Conservation (phyloP, 192 early-diverging fungal species). For the Backusella parvicylindrica region DNA sequence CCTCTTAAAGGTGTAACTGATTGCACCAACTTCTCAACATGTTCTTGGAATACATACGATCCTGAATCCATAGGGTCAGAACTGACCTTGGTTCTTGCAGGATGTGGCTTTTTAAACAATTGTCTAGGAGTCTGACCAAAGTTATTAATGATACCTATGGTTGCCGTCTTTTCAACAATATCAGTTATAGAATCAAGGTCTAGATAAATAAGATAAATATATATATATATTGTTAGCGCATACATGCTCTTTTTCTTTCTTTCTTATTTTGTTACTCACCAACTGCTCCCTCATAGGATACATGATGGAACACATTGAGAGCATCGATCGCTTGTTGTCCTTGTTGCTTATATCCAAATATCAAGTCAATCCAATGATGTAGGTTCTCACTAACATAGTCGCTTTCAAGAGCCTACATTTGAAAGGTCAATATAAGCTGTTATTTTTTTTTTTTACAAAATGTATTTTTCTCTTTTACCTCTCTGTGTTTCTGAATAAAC, state of each 20-base stretch:
- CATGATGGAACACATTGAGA: conserved; percentile 93
- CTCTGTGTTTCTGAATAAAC: conserved; percentile 76
- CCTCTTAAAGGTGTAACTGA: conserved; percentile 50
- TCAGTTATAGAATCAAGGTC: conserved; percentile 87
- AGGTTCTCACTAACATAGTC: conserved; percentile 87
- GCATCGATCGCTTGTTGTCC: conserved; percentile 81
- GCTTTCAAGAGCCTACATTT: conserved; percentile 61
- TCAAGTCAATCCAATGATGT: conserved; percentile 94
- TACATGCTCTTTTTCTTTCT: background rate
- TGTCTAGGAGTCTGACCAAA: conserved; percentile 96
- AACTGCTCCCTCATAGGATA: conserved; percentile 96
- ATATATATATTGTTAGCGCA: background rate
- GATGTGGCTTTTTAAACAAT: conserved; percentile 85
- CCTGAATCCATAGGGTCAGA: conserved; percentile 37
- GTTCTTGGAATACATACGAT: conserved; percentile 42
- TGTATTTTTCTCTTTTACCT: too few species aligned
- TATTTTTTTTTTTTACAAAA: too few species aligned
- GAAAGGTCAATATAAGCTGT: background rate
- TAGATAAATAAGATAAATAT: conserved; percentile 2
- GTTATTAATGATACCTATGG: conserved; percentile 93
- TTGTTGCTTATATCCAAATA: conserved; percentile 96
- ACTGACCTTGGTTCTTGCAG: conserved; percentile 41
- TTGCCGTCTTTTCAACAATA: conserved; percentile 82
- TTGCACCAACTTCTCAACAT: conserved; percentile 50
- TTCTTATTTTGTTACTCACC: conserved; percentile 16